phyloP scores from a whole-genome alignment of 345 rosid genomes.

The Microthlaspi erraticum region DNA sequence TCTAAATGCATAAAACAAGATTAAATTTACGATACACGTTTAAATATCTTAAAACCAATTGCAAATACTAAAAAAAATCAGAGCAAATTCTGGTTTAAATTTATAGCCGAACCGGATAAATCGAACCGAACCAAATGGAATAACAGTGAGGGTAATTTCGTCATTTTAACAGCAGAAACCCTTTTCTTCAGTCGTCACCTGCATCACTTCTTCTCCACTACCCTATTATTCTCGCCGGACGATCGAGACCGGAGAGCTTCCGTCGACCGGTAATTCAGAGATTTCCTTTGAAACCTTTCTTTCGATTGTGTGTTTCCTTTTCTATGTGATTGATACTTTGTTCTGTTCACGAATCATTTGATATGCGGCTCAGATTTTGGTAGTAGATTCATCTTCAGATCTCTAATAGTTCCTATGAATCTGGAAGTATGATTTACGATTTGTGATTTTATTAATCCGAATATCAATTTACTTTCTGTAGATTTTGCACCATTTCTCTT shows the following conservation, averaged over 20 bases:
- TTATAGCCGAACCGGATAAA: background rate
- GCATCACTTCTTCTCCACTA: background rate
- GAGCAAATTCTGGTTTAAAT: too few species aligned
- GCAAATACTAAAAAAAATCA: background rate
- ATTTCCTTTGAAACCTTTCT: background rate
- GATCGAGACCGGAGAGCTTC: constrained; percentile 19
- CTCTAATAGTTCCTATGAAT: background rate
- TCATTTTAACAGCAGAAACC: constrained; percentile 11
- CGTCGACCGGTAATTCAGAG: constrained; percentile 22
- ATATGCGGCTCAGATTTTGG: background rate
- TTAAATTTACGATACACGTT: background rate
- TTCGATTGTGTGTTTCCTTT: background rate
- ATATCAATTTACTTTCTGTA: background rate
- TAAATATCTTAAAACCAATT: background rate
- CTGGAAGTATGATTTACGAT: background rate
- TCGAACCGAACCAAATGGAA: background rate
- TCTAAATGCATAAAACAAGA: background rate
- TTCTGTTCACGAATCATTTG: background rate
- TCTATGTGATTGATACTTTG: background rate
- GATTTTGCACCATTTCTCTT: background rate
- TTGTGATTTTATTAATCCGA: background rate
- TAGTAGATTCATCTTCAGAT: constrained; percentile 5
- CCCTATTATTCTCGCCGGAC: constrained; percentile 28
- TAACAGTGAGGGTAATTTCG: constrained; percentile 18
- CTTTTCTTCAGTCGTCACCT: constrained; percentile 25